Conservation (phyloP, 2,329 filamentous ascomycete genomes). For the Tolypocladium inflatum region DNA sequence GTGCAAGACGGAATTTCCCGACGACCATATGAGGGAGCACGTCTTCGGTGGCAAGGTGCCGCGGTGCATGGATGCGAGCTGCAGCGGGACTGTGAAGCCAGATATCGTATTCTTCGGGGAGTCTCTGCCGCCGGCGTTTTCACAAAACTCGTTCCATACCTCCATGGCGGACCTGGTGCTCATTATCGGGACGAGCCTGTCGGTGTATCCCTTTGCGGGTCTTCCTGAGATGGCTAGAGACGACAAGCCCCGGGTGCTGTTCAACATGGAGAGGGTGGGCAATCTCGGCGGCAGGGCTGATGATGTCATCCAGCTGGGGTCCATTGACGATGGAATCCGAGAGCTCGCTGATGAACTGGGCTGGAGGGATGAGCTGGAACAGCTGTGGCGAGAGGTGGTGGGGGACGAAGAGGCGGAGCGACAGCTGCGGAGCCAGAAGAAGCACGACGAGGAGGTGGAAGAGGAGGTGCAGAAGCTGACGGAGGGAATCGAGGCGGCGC, state of each 20-base stretch:
- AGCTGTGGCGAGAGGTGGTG: constrained; percentile 60
- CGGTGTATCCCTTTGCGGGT: constrained; percentile 80
- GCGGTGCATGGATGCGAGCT: constrained; percentile 50
- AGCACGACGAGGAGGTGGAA: constrained; percentile 23
- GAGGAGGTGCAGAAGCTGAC: constrained; percentile 34
- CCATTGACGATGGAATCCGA: constrained; percentile 75
- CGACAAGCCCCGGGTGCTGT: constrained; percentile 64
- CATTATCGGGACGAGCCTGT: constrained; percentile 80
- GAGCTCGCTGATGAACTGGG: constrained; percentile 71
- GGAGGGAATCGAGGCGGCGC: constrained; percentile 22
- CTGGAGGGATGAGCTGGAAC: constrained; percentile 78
- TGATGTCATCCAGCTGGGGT: constrained; percentile 74
- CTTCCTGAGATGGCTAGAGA: constrained; percentile 57
- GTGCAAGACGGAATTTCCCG: constrained; percentile 64
- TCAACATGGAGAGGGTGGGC: constrained; percentile 81
- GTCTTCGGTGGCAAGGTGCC: constrained; percentile 62
- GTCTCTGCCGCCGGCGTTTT: constrained; percentile 35
- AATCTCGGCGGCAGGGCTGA: constrained; percentile 67
- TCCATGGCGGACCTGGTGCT: constrained; percentile 66
- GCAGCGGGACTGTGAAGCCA: constrained; percentile 77
- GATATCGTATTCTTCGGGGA: constrained; percentile 95
- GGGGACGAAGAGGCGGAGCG: constrained; percentile 48
- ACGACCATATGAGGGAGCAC: constrained; percentile 61
- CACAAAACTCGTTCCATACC: constrained; percentile 32
- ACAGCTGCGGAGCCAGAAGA: constrained; percentile 26